Conservation (phyloP, 768 basidiomycete genomes). For the Suillus tomentosus region DNA sequence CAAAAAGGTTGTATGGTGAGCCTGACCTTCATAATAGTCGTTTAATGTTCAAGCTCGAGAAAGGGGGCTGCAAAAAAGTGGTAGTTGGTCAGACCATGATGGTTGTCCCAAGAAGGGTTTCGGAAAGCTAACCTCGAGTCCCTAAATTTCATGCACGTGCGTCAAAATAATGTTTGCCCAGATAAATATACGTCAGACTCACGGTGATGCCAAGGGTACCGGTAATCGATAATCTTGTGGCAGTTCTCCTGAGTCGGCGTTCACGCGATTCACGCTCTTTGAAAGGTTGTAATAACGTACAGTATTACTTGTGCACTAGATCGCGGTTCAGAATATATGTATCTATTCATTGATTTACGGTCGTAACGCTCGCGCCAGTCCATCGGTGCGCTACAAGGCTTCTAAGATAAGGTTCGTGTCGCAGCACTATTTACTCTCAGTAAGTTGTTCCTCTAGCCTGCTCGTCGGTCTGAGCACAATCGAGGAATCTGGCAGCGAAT, state of each 20-base stretch:
- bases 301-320: not conserved
- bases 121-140: not conserved
- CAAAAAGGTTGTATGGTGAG: constrained; percentile 5
- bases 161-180: constrained; percentile 20
- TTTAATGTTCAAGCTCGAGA: constrained; percentile 11
- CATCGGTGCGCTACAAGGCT: not conserved
- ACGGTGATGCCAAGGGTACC: not conserved
- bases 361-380: not conserved
- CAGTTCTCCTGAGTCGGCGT: not conserved
- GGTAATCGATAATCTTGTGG: not conserved
- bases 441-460: too few relatives aligned
- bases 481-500: not conserved
- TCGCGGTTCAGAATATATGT: not conserved
- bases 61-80: constrained; percentile 15
- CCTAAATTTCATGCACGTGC: constrained; percentile 48
- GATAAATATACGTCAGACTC: not conserved
- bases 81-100: constrained; percentile 30
- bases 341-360: not conserved
- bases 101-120: constrained; percentile 20
- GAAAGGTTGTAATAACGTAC: not conserved
- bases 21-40: constrained; percentile 35
- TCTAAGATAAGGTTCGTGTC: not conserved
- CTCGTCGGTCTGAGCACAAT: too few relatives aligned
- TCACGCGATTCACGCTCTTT: not conserved
- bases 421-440: not conserved